phyloP scores from a whole-genome alignment of 306 rosid species.

The Gleditsia sinensis region DNA sequence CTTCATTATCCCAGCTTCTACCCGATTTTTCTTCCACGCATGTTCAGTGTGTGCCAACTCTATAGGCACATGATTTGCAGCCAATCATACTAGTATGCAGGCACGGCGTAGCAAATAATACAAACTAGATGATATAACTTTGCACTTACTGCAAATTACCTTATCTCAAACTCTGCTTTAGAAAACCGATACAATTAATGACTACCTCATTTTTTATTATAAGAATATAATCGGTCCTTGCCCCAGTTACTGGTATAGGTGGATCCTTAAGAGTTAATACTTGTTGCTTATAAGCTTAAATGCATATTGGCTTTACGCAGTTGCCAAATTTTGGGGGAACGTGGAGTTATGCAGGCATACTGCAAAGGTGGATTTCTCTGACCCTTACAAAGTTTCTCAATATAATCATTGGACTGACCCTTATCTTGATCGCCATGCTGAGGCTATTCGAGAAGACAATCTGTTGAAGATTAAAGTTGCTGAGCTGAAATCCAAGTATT shows the following conservation, averaged over 20 bases:
- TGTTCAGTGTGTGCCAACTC: too few relatives aligned
- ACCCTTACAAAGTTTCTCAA: slow-evolving; percentile 83
- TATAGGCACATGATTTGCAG: not conserved
- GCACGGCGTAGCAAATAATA: not conserved
- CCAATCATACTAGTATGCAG: not conserved
- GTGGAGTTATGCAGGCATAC: slow-evolving; percentile 91
- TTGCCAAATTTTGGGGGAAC: slow-evolving; percentile 87
- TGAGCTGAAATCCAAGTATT: slow-evolving; percentile 80
- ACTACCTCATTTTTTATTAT: not conserved
- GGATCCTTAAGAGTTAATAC: not conserved
- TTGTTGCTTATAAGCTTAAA: slow-evolving; percentile 13
- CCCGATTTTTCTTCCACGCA: not conserved
- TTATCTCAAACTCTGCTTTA: not conserved
- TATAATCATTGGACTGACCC: slow-evolving; percentile 81
- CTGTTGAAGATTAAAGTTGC: slow-evolving; percentile 80
- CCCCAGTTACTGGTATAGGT: not conserved
- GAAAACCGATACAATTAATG: not conserved
- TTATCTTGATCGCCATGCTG: slow-evolving; percentile 76
- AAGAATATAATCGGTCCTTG: not conserved
- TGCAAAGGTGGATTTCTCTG: slow-evolving; percentile 91
- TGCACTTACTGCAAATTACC: not conserved
- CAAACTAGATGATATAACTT: not conserved
- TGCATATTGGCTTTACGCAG: slow-evolving; percentile 51
- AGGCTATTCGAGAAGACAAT: slow-evolving; percentile 84
- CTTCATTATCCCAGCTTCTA: slow-evolving; percentile 7